Evolutionary conservation across 1,139 yeast genomes (phyloP).

Genomic region (Saccharomyces hybrid): DNA sequence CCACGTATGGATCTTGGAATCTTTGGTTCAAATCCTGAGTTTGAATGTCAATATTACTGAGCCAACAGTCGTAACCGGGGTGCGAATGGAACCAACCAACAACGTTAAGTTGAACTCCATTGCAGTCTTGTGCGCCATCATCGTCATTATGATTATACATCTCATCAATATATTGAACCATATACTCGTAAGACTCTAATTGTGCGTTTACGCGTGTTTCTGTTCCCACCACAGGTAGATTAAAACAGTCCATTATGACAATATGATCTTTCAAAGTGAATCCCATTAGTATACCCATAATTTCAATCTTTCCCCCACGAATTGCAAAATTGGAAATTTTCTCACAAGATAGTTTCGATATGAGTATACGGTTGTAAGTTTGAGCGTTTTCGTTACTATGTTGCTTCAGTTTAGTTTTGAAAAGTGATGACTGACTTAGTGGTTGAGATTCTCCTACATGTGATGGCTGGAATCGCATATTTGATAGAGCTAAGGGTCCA

Average conservation of each 20-base stretch:
- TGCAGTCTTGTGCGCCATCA: conserved; percentile 34
- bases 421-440: background rate
- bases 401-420: background rate
- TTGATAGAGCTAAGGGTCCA: background rate
- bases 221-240: conserved; percentile 90
- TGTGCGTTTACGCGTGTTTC: conserved; percentile 94
- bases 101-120: conserved; percentile 42
- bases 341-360: conserved; percentile 67
- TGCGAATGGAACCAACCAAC: conserved; percentile 97
- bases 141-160: conserved; percentile 37
- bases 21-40: conserved; percentile 80
- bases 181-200: conserved; percentile 87
- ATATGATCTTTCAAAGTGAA: conserved; percentile 51
- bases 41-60: conserved; percentile 82
- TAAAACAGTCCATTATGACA: conserved; percentile 73
- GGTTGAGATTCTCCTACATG: background rate
- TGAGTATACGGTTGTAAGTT: conserved; percentile 50
- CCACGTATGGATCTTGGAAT: conserved; percentile 86
- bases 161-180: conserved; percentile 72
- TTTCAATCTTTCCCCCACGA: conserved; percentile 78
- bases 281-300: conserved; percentile 94
- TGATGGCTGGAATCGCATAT: background rate
- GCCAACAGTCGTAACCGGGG: conserved; percentile 95
- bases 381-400: background rate
- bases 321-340: conserved; percentile 82